Conservation (phyloP, 371 early-diverging fungal genomes). For the Batkoa obscura region DNA sequence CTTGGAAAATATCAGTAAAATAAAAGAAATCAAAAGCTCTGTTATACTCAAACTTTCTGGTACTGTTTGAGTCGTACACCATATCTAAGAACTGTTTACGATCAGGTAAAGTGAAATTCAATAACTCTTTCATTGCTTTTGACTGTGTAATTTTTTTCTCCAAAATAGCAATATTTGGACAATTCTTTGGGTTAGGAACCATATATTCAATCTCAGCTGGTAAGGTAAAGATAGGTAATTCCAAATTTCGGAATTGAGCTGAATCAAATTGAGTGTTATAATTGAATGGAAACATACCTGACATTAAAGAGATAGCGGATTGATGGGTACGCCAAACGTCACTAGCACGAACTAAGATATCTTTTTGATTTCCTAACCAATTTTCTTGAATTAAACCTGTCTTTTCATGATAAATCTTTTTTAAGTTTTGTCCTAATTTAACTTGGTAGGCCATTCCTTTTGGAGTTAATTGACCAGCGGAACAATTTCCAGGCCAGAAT, state of each 20-base stretch:
- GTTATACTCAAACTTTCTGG: neutral
- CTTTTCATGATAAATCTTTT: too few species aligned
- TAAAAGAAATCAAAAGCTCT: too few species aligned
- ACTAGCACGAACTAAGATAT: too few species aligned
- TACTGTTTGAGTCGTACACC: slow-evolving; percentile 5
- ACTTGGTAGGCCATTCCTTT: too few species aligned
- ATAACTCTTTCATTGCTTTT: slow-evolving; percentile 14
- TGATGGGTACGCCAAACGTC: neutral
- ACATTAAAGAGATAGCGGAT: neutral
- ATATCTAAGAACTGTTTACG: slow-evolving; percentile 13
- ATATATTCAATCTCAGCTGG: slow-evolving; percentile 25
- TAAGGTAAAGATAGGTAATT: slow-evolving; percentile 15
- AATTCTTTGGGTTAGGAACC: slow-evolving; percentile 18
- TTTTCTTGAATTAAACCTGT: too few species aligned
- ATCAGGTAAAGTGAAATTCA: slow-evolving; percentile 6
- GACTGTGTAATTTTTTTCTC: slow-evolving; percentile 8
- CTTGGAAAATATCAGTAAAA: neutral
- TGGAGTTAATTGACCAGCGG: too few species aligned
- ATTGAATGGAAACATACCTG: neutral
- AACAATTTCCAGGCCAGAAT: too few species aligned
- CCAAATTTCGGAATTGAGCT: too few species aligned
- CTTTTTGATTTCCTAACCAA: too few species aligned
- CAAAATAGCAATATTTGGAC: slow-evolving; percentile 15
- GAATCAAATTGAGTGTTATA: too few species aligned
- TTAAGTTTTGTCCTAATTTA: too few species aligned